These are phyloP conservation scores for Vitis amurensis DNA, from an alignment of 164 flowering plant genomes.

Conservation along the genomic window DNA sequence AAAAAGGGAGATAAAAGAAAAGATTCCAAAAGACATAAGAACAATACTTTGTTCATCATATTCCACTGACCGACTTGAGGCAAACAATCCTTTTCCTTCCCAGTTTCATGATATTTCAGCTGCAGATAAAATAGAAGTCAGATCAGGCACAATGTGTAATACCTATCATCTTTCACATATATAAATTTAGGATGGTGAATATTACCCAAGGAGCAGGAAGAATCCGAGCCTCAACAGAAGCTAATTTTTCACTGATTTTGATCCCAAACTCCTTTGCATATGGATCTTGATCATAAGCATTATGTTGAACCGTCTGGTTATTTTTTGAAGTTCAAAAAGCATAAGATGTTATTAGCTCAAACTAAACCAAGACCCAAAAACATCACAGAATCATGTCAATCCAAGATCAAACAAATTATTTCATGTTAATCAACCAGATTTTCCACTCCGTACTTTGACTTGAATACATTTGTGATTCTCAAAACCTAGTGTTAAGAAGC, in stretches of 20 bases:
- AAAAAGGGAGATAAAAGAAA: not conserved
- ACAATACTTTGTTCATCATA: slow-evolving; percentile 82
- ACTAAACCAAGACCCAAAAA: not conserved
- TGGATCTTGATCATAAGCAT: slow-evolving; percentile 70
- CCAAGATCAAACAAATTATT: no score
- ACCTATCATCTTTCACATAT: slow-evolving; percentile 1
- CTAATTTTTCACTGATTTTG: slow-evolving; percentile 70
- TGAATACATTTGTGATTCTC: no score
- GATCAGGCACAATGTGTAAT: not conserved
- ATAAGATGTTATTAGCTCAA: not conserved
- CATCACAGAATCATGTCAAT: not conserved
- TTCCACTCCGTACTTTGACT: no score
- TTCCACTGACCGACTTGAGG: slow-evolving; percentile 95
- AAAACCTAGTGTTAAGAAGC: no score
- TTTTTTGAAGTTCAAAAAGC: slow-evolving; percentile 1
- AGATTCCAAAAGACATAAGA: not conserved
- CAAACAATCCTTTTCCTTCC: slow-evolving; percentile 79
- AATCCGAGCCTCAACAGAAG: slow-evolving; percentile 79
- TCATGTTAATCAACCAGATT: no score
- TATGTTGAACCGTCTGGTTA: slow-evolving; percentile 68
- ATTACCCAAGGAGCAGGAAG: slow-evolving; percentile 89
- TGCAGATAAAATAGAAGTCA: slow-evolving; percentile 25
- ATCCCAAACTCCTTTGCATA: slow-evolving; percentile 82
- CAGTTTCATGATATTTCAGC: slow-evolving; percentile 80
- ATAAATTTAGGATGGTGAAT: not conserved